Percentiles rank a stretch among this genome's conserved stretches.
Conservation (phyloP, 768 basidiomycete species). For the Filobasidium wieringae region DNA sequence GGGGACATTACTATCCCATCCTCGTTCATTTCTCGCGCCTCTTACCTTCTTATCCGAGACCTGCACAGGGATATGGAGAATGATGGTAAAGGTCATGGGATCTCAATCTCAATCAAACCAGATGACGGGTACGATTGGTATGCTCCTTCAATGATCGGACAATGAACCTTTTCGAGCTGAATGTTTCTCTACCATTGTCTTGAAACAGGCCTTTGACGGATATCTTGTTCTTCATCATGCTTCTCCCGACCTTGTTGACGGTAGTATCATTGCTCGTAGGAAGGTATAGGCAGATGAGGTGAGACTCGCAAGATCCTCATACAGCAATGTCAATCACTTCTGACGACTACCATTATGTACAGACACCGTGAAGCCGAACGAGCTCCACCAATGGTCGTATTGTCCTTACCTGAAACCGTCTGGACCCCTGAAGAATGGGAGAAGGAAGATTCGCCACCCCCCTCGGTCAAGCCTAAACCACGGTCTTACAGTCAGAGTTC, state of each 20-base stretch:
- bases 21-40: constrained; percentile 75
- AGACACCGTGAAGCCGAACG: constrained; percentile 50
- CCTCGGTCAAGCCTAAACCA: neutral
- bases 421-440: constrained; percentile 39
- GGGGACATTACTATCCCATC: constrained; percentile 72
- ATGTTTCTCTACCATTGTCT: neutral
- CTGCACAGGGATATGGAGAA: constrained; percentile 58
- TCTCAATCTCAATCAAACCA: constrained; percentile 35
- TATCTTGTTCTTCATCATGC: constrained; percentile 56
- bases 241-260: constrained; percentile 80
- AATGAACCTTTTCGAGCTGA: neutral
- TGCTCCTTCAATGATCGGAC: constrained; percentile 39
- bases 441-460: constrained; percentile 27
- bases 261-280: constrained; percentile 81
- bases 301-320: constrained; percentile 15
- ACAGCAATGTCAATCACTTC: constrained; percentile 39
- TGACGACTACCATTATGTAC: constrained; percentile 41
- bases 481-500: neutral
- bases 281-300: constrained; percentile 51
- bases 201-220: constrained; percentile 30
- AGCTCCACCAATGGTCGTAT: constrained; percentile 31
- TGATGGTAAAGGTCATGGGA: constrained; percentile 14
- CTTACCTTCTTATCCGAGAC: constrained; percentile 58
- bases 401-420: constrained; percentile 34
- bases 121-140: constrained; percentile 72